Evolutionary conservation across 768 basidiomycete species (phyloP), one percentile per base, ranked within the genome.

Genomic region (Lactarius hatsudake): DNA sequence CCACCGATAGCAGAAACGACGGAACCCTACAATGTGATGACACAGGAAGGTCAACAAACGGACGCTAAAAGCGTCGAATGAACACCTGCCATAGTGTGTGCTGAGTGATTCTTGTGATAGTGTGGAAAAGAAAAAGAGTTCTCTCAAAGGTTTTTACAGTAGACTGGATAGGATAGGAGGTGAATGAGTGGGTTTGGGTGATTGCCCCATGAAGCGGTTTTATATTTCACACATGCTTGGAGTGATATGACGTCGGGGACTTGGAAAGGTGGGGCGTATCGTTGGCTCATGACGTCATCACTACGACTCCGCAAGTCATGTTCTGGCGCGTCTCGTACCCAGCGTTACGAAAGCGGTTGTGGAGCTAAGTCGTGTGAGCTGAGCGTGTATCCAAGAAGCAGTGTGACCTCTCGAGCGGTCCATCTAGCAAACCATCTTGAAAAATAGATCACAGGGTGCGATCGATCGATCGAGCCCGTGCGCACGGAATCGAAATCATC

Each of bases 1-100:
- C 75, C 71, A 26, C 86, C 88, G 54, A 90, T 89, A 30, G 88
- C 82, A 73, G 87, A 88, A 74, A 89, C 77, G 61, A 88, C 79
- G 28, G 86, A 81, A 60, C 86, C 87, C 87, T 88, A n/a, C 28
- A 36, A 32, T 10, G 42, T 6, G 7, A 32, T 15, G 56, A 18
- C 13, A 40, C 5, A n/a, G 40, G 4, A 15, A 26, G 10, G 23
- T 23, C 48, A 51, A 4, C 12, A 42, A 42, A 42, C 17, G n/a
- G 2, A 3, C 5, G 23, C 40, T 42, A 42, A 2, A 15, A 0
- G 12, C 12, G 51, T 53, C 13, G 51, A 26, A 53, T 53, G 51
- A 53, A 53, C 23, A n/a, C 51, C 1, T 26, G 13, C 51, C 51
- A 53, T 53, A 12, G 36, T 12, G 36, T 36, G 36, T 36, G 36